These are phyloP conservation scores for Pythium monospermum DNA, from an alignment of 352 stramenopile species.

Conservation along the genomic window DNA sequence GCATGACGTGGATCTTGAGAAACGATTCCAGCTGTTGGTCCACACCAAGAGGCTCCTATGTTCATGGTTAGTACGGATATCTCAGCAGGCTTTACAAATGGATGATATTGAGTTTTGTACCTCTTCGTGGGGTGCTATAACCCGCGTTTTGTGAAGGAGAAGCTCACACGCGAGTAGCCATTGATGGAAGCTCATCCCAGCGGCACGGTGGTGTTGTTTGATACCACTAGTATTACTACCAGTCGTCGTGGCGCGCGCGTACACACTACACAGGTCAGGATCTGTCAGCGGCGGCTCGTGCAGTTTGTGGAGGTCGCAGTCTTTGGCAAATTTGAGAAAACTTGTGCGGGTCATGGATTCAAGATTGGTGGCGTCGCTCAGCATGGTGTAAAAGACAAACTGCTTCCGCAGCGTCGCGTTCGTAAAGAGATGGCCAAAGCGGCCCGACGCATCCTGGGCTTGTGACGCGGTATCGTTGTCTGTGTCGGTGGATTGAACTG, in stretches of 20 bases:
- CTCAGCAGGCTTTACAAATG: no score
- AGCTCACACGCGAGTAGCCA: conserved; percentile 46
- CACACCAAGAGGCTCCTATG: neutral
- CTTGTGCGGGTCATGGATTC: conserved; percentile 49
- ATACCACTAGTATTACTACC: no score
- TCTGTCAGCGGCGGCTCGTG: conserved; percentile 32
- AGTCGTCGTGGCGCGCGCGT: conserved; percentile 21
- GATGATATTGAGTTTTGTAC: neutral
- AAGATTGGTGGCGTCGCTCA: conserved; percentile 58
- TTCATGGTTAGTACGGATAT: no score
- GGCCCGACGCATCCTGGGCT: no score
- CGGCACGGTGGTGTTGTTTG: neutral
- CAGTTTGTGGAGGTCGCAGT: conserved; percentile 46
- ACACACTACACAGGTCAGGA: conserved; percentile 53
- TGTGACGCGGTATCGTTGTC: neutral
- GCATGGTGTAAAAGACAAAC: conserved; percentile 65
- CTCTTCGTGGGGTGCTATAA: conserved; percentile 1
- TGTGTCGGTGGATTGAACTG: neutral
- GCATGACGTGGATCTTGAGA: conserved; percentile 45
- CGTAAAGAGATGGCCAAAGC: conserved; percentile 14
- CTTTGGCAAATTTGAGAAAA: conserved; percentile 62
- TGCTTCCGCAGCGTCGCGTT: conserved; percentile 57
- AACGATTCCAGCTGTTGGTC: conserved; percentile 37
- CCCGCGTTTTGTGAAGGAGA: conserved; percentile 36
- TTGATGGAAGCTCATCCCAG: conserved; percentile 41